These are phyloP conservation scores for Kernera saxatilis DNA, from an alignment of 345 rosid genomes.

Conservation along the genomic window DNA sequence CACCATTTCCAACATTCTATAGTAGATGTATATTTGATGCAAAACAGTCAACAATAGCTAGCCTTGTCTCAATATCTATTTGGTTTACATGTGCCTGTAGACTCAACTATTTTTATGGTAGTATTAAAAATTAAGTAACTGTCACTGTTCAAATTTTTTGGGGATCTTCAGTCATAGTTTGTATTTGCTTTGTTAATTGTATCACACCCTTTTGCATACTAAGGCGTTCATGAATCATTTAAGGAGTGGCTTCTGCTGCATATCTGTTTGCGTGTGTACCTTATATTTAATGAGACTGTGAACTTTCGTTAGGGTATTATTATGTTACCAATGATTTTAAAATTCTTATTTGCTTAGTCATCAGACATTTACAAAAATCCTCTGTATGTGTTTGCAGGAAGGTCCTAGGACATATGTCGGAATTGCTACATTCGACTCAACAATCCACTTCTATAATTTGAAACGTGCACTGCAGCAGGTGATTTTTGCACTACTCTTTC, in stretches of 20 bases:
- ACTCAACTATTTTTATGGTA: neutral
- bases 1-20: constrained; percentile 8
- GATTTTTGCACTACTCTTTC: constrained; percentile 11
- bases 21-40: neutral
- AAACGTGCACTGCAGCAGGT: constrained; percentile 96
- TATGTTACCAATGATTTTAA: neutral
- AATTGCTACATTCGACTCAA: constrained; percentile 94
- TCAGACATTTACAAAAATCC: neutral
- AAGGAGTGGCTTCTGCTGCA: neutral
- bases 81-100: neutral
- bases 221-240: constrained; percentile 4
- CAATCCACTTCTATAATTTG: constrained; percentile 89
- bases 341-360: neutral
- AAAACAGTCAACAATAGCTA: neutral
- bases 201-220: neutral
- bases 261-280: constrained; percentile 4
- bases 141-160: neutral
- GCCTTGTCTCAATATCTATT: neutral
- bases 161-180: constrained; percentile 6
- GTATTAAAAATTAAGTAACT: neutral
- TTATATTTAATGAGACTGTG: neutral
- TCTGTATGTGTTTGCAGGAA: constrained; percentile 53
- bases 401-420: constrained; percentile 97
- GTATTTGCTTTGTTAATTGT: neutral
- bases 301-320: neutral